Conservation (phyloP, 2,329 filamentous ascomycete species). For the Ambrosiella beaveri region DNA sequence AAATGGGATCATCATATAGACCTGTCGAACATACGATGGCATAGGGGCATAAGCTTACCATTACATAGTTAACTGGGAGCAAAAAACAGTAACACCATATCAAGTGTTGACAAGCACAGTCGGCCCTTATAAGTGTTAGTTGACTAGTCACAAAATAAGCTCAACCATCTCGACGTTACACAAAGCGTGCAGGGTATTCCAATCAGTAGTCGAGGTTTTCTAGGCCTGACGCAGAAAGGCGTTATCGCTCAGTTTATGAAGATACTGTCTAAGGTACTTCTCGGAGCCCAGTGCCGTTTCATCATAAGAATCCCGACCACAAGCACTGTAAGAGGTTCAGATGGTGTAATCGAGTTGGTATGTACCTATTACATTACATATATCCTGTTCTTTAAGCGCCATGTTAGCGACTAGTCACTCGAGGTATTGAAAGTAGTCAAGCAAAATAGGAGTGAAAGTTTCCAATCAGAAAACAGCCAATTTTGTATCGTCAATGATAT, state of each 20-base stretch:
- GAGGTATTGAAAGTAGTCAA: background rate
- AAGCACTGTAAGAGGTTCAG: background rate
- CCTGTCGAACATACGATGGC: background rate
- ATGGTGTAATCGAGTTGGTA: background rate
- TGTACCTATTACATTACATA: slow-evolving; percentile 9
- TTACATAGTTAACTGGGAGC: background rate
- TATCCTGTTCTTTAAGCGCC: slow-evolving; percentile 13
- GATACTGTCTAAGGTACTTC: slow-evolving; percentile 23
- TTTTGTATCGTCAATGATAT: slow-evolving; percentile 62
- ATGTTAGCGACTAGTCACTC: slow-evolving; percentile 20
- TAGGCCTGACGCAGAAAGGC: slow-evolving; percentile 95
- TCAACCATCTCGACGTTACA: background rate
- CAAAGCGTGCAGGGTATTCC: background rate
- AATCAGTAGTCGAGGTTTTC: slow-evolving; percentile 99
- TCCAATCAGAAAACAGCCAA: slow-evolving; percentile 65
- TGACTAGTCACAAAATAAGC: background rate
- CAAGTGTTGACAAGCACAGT: background rate
- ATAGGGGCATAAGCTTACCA: slow-evolving; percentile 9
- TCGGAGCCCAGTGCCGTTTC: slow-evolving; percentile 98
- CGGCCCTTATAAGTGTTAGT: background rate
- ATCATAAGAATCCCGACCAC: slow-evolving; percentile 38
- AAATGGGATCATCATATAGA: slow-evolving; percentile 25
- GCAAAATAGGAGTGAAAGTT: background rate
- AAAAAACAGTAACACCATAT: background rate
- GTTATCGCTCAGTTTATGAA: slow-evolving; percentile 55